Conservation (phyloP, 1,284 basidiomycete genomes). For the Ganoderma sp. region DNA sequence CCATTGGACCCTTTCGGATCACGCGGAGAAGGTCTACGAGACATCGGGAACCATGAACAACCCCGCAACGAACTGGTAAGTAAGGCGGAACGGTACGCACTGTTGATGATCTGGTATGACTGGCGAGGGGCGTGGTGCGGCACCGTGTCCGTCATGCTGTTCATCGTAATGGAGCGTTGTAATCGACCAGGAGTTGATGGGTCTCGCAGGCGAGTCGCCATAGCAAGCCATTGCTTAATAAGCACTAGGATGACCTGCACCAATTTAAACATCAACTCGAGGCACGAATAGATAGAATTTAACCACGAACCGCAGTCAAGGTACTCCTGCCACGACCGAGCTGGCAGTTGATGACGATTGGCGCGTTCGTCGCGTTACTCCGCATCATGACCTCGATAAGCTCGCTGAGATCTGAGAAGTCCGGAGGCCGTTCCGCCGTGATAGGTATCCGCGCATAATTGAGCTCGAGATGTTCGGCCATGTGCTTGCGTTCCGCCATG, state of each 20-base stretch:
- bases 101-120: slow-evolving; percentile 83
- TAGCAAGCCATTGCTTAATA: slow-evolving; percentile 85
- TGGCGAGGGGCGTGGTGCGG: slow-evolving; percentile 51
- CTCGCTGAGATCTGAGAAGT: slow-evolving; percentile 72
- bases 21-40: slow-evolving; percentile 84
- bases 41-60: not conserved
- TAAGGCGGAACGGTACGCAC: slow-evolving; percentile 48
- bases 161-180: slow-evolving; percentile 48
- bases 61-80: slow-evolving; percentile 1
- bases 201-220: slow-evolving; percentile 34
- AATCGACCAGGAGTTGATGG: slow-evolving; percentile 46
- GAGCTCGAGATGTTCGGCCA: slow-evolving; percentile 62
- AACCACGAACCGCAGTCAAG: slow-evolving; percentile 71
- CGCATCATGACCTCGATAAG: slow-evolving; percentile 85
- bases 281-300: slow-evolving; percentile 4
- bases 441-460: slow-evolving; percentile 89
- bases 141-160: slow-evolving; percentile 38
- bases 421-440: slow-evolving; percentile 80
- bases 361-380: slow-evolving; percentile 73
- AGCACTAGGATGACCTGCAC: slow-evolving; percentile 81
- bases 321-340: slow-evolving; percentile 95
- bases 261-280: not conserved
- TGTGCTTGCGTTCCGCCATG: slow-evolving; percentile 69
- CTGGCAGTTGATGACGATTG: slow-evolving; percentile 96
- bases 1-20: slow-evolving; percentile 86